These are phyloP conservation scores for Thelephora terrestris DNA, from an alignment of 1,284 basidiomycete genomes.

Conservation along the genomic window DNA sequence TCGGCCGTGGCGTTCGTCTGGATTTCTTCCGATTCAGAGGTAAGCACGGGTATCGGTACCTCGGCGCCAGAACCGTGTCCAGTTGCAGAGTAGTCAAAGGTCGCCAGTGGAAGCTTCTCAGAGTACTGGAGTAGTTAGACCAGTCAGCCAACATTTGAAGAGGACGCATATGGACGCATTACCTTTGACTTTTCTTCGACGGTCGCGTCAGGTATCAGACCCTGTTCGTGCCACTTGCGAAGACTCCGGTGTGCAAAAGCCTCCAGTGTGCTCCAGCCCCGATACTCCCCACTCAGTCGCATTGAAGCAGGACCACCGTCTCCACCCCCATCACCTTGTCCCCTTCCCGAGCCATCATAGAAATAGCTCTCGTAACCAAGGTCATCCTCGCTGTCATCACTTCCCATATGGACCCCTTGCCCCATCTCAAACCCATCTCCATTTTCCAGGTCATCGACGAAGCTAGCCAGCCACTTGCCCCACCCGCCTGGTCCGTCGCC, in stretches of 20 bases:
- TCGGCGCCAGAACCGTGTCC: conserved; percentile 21
- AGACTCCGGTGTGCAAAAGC: conserved; percentile 85
- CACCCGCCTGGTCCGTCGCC: conserved; percentile 90
- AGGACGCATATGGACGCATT: conserved; percentile 6
- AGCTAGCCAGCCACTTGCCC: conserved; percentile 90
- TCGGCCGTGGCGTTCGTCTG: not conserved
- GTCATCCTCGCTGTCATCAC: conserved; percentile 68
- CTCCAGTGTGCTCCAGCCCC: conserved; percentile 84
- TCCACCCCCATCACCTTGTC: conserved; percentile 64
- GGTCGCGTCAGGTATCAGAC: conserved; percentile 44
- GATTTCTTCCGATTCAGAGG: conserved; percentile 2
- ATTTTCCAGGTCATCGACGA: conserved; percentile 88
- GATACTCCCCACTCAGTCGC: conserved; percentile 71
- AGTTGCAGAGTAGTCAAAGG: conserved; percentile 8
- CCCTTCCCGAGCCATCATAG: conserved; percentile 65
- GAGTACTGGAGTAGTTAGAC: conserved; percentile 4
- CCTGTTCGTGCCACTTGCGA: conserved; percentile 74
- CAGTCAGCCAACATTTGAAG: not conserved
- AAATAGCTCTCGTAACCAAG: conserved; percentile 85
- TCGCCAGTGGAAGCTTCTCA: not conserved
- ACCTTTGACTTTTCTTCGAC: conserved; percentile 43
- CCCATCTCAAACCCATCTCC: conserved; percentile 84
- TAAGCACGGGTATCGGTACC: conserved; percentile 28
- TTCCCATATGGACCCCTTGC: conserved; percentile 28
- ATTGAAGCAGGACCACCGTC: conserved; percentile 61